These are phyloP conservation scores for Lomentospora prolificans DNA, from an alignment of 2,329 filamentous ascomycete genomes.

Conservation along the genomic window DNA sequence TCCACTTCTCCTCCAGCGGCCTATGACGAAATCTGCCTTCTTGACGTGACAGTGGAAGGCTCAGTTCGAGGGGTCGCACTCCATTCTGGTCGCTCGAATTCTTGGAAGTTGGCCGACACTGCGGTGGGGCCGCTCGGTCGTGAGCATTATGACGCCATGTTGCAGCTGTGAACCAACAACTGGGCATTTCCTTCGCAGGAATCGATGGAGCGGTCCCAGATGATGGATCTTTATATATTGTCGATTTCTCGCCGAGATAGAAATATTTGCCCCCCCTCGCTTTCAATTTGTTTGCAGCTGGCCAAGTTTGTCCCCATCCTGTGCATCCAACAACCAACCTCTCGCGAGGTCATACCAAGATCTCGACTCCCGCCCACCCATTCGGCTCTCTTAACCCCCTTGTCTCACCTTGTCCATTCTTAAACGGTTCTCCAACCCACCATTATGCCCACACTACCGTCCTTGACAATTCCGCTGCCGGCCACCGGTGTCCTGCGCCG, in stretches of 20 bases:
- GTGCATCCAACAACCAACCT: too few relatives aligned
- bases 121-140: not conserved
- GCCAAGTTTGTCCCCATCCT: too few relatives aligned
- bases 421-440: not conserved
- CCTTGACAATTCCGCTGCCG: not conserved
- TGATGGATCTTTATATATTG: not conserved
- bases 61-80: not conserved
- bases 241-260: too few relatives aligned
- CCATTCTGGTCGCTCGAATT: not conserved
- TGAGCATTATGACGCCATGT: not conserved
- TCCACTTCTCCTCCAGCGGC: not conserved
- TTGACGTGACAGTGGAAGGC: too few relatives aligned
- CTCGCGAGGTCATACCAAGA: too few relatives aligned
- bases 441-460: not conserved
- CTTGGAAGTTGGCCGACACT: not conserved
- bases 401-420: not conserved
- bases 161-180: not conserved
- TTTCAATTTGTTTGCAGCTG: too few relatives aligned
- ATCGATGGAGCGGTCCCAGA: not conserved
- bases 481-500: not conserved
- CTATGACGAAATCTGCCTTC: not conserved
- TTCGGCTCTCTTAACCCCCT: not conserved
- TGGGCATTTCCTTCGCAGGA: not conserved
- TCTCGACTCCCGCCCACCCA: not conserved
- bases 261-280: too few relatives aligned